Percentiles rank a stretch among this genome's conserved stretches.
phyloP scores from a whole-genome alignment of 1,284 basidiomycete genomes.

The Cryptococcus floricola region DNA sequence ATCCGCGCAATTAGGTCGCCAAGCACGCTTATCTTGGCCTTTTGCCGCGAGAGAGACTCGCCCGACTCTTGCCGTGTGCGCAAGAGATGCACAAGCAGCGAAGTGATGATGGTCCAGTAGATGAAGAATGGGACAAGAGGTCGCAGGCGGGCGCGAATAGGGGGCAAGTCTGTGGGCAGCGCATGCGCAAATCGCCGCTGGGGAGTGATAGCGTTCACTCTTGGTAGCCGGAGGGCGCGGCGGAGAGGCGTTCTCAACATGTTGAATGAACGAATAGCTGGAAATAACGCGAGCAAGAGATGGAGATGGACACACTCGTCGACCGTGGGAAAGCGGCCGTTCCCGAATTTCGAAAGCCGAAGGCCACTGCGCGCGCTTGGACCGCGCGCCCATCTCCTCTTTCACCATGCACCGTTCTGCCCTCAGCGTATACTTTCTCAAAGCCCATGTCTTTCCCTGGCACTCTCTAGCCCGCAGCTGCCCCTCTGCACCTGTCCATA shows the following conservation, averaged over 20 bases:
- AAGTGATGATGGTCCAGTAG: conserved; percentile 46
- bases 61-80: conserved; percentile 26
- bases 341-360: neutral
- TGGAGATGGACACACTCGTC: neutral
- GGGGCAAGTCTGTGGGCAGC: conserved; percentile 26
- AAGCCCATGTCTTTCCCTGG: no score
- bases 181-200: neutral
- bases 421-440: no score
- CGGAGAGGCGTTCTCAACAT: no score
- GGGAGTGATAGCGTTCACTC: no score
- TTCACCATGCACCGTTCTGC: neutral
- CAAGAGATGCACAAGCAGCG: conserved; percentile 41
- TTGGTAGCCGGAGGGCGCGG: no score
- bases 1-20: conserved; percentile 28
- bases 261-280: no score
- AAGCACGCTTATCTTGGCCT: conserved; percentile 40
- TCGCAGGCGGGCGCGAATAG: conserved; percentile 36
- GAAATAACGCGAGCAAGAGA: no score
- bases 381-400: neutral
- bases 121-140: conserved; percentile 47
- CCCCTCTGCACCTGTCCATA: no score
- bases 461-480: no score
- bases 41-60: conserved; percentile 24
- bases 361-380: neutral
- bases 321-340: no score